These are phyloP conservation scores for Delonix regia DNA, from an alignment of 306 rosid species.

Conservation along the genomic window DNA sequence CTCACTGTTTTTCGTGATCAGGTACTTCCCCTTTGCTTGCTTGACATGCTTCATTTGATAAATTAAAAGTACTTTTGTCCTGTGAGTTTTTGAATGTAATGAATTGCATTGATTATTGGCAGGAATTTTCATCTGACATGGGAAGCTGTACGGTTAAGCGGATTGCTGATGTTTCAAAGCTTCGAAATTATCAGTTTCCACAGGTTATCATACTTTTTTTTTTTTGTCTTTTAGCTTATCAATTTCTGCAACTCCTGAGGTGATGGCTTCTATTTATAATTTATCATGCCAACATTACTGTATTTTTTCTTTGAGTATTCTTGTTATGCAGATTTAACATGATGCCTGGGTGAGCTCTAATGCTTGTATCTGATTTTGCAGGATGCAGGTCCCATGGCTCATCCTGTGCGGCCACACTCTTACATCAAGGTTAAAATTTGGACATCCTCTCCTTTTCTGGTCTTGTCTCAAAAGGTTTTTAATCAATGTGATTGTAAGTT, in stretches of 20 bases:
- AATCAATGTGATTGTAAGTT: conserved; percentile 23
- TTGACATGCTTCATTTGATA: conserved; percentile 26
- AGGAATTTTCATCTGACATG: conserved; percentile 99
- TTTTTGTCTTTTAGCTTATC: neutral
- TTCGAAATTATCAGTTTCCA: conserved; percentile 92
- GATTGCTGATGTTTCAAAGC: conserved; percentile 85
- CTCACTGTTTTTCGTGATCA: conserved; percentile 98
- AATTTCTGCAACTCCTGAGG: conserved; percentile 15
- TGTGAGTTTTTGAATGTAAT: conserved; percentile 18
- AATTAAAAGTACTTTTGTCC: neutral
- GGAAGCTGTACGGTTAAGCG: conserved; percentile 94
- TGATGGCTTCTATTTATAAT: conserved; percentile 22
- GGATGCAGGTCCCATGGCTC: conserved; percentile 99
- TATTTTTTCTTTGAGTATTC: neutral
- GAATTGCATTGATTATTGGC: conserved; percentile 33
- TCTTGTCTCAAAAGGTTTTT: conserved; percentile 17
- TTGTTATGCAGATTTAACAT: conserved; percentile 12
- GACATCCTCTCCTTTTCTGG: conserved; percentile 25
- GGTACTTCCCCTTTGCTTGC: conserved; percentile 44
- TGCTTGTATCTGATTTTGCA: conserved; percentile 45
- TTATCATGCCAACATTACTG: neutral
- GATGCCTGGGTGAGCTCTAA: conserved; percentile 25
- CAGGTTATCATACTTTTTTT: conserved; percentile 67
- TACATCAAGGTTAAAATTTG: conserved; percentile 83
- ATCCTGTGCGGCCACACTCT: conserved; percentile 98